phyloP scores from a whole-genome alignment of 192 early-diverging fungal species.

The Irineochytrium annulatum region DNA sequence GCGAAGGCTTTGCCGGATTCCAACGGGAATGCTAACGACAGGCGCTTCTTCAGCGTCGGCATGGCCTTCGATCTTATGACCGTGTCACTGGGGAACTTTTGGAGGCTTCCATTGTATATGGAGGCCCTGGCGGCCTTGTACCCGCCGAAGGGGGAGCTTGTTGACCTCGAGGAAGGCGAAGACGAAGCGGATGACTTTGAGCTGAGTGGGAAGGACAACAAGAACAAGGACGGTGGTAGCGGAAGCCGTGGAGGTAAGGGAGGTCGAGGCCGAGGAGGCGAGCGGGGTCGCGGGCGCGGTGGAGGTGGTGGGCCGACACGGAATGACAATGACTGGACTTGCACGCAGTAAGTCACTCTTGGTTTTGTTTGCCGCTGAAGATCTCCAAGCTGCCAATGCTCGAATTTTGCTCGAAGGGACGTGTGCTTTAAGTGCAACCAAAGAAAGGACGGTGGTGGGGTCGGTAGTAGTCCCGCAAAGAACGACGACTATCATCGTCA shows the following conservation, averaged over 20 bases:
- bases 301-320: constrained; percentile 1
- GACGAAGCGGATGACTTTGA: neutral
- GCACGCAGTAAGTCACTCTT: too few relatives aligned
- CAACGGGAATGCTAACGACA: too few relatives aligned
- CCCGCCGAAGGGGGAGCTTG: neutral
- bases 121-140: neutral
- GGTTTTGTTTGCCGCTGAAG: too few relatives aligned
- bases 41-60: neutral
- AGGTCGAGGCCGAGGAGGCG: neutral
- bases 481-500: too few relatives aligned
- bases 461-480: too few relatives aligned
- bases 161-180: neutral
- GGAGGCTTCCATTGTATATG: neutral
- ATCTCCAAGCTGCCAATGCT: too few relatives aligned
- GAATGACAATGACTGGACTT: too few relatives aligned
- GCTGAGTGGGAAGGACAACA: neutral
- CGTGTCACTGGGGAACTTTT: neutral
- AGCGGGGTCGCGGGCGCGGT: neutral
- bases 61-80: neutral
- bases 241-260: neutral
- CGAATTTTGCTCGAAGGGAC: too few relatives aligned
- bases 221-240: neutral
- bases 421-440: too few relatives aligned
- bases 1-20: too few relatives aligned
- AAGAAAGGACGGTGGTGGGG: too few relatives aligned